Conservation (phyloP, 768 basidiomycete genomes). For the Rhodotorula paludigena region DNA sequence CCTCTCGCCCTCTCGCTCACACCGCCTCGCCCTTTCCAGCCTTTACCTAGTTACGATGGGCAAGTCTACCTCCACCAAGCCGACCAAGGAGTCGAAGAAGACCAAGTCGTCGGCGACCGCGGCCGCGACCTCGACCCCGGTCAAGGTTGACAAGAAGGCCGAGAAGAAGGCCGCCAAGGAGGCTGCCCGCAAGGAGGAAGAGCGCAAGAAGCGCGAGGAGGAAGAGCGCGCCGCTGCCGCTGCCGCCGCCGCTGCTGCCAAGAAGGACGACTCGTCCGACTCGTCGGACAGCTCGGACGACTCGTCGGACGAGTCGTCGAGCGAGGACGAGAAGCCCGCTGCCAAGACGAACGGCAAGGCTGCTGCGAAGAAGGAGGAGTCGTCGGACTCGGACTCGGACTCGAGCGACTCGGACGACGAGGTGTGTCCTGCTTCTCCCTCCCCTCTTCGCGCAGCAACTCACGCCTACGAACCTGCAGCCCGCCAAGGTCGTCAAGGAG, state of each 20-base stretch:
- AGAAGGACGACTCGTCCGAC: conserved; percentile 32
- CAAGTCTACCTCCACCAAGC: conserved; percentile 38
- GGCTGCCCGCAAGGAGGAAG: conserved; percentile 44
- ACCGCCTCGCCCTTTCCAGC: neutral
- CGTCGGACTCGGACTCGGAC: conserved; percentile 33
- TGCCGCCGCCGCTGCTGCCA: conserved; percentile 42
- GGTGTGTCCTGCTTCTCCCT: conserved; percentile 40
- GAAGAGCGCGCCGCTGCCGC: conserved; percentile 19
- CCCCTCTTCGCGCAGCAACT: conserved; percentile 16
- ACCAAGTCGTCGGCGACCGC: conserved; percentile 26
- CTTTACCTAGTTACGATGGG: conserved; percentile 4
- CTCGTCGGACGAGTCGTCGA: conserved; percentile 41
- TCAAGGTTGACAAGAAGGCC: conserved; percentile 31
- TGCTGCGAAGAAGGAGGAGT: conserved; percentile 43
- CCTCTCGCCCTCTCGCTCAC: neutral
- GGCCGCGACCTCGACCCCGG: conserved; percentile 27
- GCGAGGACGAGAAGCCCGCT: conserved; percentile 41
- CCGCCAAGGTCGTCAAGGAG: conserved; percentile 37
- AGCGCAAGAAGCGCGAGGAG: conserved; percentile 19
- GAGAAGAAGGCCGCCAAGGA: conserved; percentile 31
- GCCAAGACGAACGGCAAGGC: conserved; percentile 36
- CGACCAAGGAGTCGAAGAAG: conserved; percentile 37
- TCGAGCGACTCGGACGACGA: conserved; percentile 36
- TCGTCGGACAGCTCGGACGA: conserved; percentile 38
- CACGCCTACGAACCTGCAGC: conserved; percentile 2